These are phyloP conservation scores for Neofusicoccum ribis DNA, from an alignment of 2,329 filamentous ascomycete species.

Conservation along the genomic window DNA sequence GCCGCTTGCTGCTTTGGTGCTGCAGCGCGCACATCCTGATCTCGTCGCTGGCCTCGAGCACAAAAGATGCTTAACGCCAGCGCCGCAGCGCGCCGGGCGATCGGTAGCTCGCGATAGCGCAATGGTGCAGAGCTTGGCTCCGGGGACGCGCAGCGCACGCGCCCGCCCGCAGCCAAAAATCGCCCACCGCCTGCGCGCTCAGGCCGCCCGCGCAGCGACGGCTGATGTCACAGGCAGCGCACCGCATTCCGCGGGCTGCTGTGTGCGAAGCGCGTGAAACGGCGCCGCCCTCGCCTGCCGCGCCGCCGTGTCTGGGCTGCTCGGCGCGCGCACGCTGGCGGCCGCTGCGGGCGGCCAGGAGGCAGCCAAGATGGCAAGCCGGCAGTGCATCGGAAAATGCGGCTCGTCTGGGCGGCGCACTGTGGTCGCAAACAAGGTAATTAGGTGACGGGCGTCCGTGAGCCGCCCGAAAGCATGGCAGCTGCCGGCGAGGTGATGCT, in stretches of 20 bases:
- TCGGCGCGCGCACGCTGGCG: background rate
- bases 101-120: constrained; percentile 6
- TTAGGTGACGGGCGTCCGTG: constrained; percentile 5
- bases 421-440: background rate
- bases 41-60: no score
- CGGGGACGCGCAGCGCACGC: background rate
- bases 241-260: background rate
- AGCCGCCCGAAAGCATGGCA: constrained; percentile 11
- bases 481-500: background rate
- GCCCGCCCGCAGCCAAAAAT: no score
- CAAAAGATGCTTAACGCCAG: background rate
- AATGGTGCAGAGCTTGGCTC: background rate
- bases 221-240: constrained; percentile 1
- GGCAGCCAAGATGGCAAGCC: constrained; percentile 3
- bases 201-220: background rate
- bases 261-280: background rate
- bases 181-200: background rate
- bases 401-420: background rate
- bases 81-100: background rate
- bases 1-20: no score
- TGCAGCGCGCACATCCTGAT: no score
- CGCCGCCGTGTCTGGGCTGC: background rate
- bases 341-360: no score
- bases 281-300: background rate
- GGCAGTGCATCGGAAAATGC: constrained; percentile 2